Evolutionary conservation across 768 basidiomycete species (phyloP).

Genomic region (Exidia glandulosa): DNA sequence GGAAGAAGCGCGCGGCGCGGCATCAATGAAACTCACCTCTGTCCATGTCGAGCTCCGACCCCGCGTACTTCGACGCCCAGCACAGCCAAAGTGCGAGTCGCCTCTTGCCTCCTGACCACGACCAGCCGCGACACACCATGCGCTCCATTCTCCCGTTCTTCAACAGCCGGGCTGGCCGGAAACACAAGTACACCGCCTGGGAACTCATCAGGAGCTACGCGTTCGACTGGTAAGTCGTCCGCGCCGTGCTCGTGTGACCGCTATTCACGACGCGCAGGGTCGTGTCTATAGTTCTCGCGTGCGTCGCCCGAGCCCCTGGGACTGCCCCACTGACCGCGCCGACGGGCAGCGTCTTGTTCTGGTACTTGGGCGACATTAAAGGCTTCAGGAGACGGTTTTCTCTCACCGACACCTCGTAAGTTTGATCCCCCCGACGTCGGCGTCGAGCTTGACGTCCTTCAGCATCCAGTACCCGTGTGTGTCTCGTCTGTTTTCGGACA

Average conservation of each 20-base stretch:
- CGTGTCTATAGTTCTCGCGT: slow-evolving; percentile 58
- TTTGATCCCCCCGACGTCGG: slow-evolving; percentile 5
- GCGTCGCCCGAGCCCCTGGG: slow-evolving; percentile 15
- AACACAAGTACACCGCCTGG: background rate
- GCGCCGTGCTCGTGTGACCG: background rate
- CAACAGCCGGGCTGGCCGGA: background rate
- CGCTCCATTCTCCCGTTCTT: background rate
- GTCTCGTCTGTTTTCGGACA: slow-evolving; percentile 10
- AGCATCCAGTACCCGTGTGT: slow-evolving; percentile 30
- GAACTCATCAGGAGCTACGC: background rate
- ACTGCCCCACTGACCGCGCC: background rate
- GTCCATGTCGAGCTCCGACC: too few relatives aligned
- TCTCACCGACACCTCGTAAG: slow-evolving; percentile 63
- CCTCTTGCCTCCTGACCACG: background rate
- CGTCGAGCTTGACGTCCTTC: slow-evolving; percentile 1
- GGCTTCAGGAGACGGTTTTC: slow-evolving; percentile 76
- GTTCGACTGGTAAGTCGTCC: background rate
- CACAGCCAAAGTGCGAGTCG: background rate
- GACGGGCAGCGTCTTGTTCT: slow-evolving; percentile 43
- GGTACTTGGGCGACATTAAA: slow-evolving; percentile 49
- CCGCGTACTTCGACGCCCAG: background rate
- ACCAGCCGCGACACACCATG: background rate
- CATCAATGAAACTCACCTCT: too few relatives aligned
- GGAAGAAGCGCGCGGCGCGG: too few relatives aligned
- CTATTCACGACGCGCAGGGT: slow-evolving; percentile 33